phyloP scores from a whole-genome alignment of 495 filamentous ascomycete genomes.

The Trichoderma parareesei region DNA sequence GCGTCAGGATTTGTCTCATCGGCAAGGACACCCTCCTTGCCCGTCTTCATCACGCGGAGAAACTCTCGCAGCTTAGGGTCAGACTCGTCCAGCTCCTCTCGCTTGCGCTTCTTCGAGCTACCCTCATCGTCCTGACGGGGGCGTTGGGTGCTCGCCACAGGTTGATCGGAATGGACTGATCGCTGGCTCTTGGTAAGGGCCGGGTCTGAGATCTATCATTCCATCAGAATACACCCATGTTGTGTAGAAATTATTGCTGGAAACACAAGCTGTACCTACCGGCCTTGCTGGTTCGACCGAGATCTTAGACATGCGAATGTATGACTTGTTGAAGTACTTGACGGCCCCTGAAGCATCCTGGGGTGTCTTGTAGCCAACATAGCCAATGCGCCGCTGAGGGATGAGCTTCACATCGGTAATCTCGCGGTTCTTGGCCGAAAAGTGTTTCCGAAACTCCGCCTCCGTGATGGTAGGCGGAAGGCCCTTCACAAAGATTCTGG shows the following conservation, averaged over 20 bases:
- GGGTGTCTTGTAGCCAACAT: slow-evolving; percentile 83
- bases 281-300: slow-evolving; percentile 82
- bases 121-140: slow-evolving; percentile 10
- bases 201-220: slow-evolving; percentile 26
- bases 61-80: slow-evolving; percentile 83
- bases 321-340: slow-evolving; percentile 90
- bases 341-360: slow-evolving; percentile 74
- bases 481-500: slow-evolving; percentile 86
- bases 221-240: slow-evolving; percentile 6
- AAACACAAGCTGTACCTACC: slow-evolving; percentile 39
- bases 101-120: slow-evolving; percentile 42
- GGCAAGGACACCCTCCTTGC: slow-evolving; percentile 50
- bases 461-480: slow-evolving; percentile 69
- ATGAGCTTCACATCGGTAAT: slow-evolving; percentile 90
- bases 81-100: slow-evolving; percentile 36
- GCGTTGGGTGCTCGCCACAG: slow-evolving; percentile 13
- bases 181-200: slow-evolving; percentile 17
- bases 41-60: slow-evolving; percentile 68
- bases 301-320: slow-evolving; percentile 95
- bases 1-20: slow-evolving; percentile 39
- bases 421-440: slow-evolving; percentile 57
- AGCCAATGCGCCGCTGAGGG: slow-evolving; percentile 82
- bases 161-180: slow-evolving; percentile 19
- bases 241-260: not conserved
- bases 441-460: slow-evolving; percentile 76